phyloP scores from a whole-genome alignment of 345 rosid genomes.

The Barbarea vulgaris region DNA sequence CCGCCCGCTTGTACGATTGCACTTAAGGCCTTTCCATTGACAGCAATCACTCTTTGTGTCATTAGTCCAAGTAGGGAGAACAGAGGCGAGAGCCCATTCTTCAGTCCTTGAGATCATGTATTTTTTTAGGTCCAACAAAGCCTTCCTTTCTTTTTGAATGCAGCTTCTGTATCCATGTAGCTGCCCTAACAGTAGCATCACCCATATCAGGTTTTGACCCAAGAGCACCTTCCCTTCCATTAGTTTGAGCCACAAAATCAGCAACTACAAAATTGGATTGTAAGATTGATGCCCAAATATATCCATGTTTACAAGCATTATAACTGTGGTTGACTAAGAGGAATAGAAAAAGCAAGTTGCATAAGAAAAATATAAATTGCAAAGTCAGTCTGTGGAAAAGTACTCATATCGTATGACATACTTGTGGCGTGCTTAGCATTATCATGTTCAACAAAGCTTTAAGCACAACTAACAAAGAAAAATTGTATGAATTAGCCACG shows the following conservation, averaged over 20 bases:
- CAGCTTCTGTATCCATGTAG: background rate
- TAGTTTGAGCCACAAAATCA: background rate
- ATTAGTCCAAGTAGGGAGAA: background rate
- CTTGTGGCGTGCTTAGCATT: background rate
- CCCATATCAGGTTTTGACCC: background rate
- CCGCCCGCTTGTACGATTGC: background rate
- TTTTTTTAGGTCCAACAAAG: background rate
- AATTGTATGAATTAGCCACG: too few species aligned
- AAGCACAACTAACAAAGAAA: background rate
- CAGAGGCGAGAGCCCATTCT: background rate
- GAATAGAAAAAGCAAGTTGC: background rate
- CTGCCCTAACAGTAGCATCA: background rate
- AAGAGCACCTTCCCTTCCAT: background rate
- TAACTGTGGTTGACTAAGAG: background rate
- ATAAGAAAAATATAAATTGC: background rate
- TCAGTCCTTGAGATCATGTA: background rate
- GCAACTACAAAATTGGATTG: too few species aligned
- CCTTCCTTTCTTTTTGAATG: background rate
- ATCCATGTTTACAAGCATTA: background rate
- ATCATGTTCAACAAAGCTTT: background rate
- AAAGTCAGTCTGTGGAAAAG: background rate
- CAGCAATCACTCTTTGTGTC: background rate
- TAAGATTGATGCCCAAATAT: too few species aligned
- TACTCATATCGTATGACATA: background rate
- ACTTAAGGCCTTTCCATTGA: background rate